Percentiles rank a stretch among this genome's conserved stretches.
Evolutionary conservation across 805 yeast genomes (phyloP).

Genomic region (Zygotorulaspora florentina): DNA sequence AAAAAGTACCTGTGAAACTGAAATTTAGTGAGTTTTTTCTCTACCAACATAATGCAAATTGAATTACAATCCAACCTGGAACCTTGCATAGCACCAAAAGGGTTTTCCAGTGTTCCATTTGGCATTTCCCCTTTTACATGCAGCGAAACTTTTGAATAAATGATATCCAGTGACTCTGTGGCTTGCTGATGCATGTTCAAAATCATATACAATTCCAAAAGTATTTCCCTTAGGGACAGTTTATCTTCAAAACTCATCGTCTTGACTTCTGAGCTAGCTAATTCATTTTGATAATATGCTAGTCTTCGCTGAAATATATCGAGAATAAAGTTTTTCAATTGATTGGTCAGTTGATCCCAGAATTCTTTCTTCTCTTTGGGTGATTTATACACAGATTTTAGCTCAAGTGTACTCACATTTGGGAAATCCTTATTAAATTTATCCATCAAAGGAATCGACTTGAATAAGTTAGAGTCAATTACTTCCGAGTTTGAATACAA

Average conservation of each 20-base stretch:
- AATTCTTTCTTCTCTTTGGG: slow-evolving; percentile 28
- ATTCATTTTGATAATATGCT: slow-evolving; percentile 9
- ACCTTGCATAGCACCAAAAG: slow-evolving; percentile 13
- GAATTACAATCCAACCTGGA: slow-evolving; percentile 5
- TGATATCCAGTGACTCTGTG: slow-evolving; percentile 17
- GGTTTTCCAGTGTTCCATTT: slow-evolving; percentile 23
- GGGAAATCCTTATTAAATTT: slow-evolving; percentile 35
- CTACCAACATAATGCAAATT: slow-evolving; percentile 13
- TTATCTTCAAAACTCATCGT: slow-evolving; percentile 10
- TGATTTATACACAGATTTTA: slow-evolving; percentile 34
- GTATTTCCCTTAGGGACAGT: slow-evolving; percentile 22
- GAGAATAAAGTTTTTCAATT: slow-evolving; percentile 22
- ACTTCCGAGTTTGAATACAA: slow-evolving; percentile 32
- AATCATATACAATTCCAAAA: slow-evolving; percentile 25
- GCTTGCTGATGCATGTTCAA: slow-evolving; percentile 30
- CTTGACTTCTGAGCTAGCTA: slow-evolving; percentile 3
- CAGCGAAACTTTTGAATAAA: slow-evolving; percentile 8
- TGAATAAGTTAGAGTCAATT: slow-evolving; percentile 31
- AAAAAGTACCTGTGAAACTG: slow-evolving; percentile 24
- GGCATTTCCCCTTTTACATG: slow-evolving; percentile 9
- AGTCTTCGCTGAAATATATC: slow-evolving; percentile 29
- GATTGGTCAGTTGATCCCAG: slow-evolving; percentile 27
- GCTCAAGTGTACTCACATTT: slow-evolving; percentile 25
- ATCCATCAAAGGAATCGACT: slow-evolving; percentile 30
- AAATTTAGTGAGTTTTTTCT: slow-evolving; percentile 20